Evolutionary conservation across 2,329 filamentous ascomycete species (phyloP).

Genomic region (Neurospora sp.): DNA sequence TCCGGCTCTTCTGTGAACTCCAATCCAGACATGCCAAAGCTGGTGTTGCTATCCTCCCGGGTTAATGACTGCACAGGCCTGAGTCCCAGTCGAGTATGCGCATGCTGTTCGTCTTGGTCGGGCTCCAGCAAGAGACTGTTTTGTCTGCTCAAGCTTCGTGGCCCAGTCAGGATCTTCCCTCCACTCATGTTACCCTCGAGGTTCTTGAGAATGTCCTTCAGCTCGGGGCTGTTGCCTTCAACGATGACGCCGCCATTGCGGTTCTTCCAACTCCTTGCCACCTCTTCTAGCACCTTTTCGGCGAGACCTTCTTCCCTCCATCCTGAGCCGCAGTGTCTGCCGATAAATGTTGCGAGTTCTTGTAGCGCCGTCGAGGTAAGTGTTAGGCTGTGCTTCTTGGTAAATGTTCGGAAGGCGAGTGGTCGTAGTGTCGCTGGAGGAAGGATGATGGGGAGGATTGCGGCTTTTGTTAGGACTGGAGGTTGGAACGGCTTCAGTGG

Average conservation of each 20-base stretch:
- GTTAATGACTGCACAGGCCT: conserved; percentile 34
- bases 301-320: conserved; percentile 94
- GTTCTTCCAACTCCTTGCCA: conserved; percentile 86
- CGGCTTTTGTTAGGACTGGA: conserved; percentile 40
- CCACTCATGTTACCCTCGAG: conserved; percentile 83
- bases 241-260: conserved; percentile 84
- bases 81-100: conserved; percentile 47
- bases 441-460: conserved; percentile 78
- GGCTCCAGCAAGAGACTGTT: conserved; percentile 54
- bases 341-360: conserved; percentile 79
- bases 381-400: conserved; percentile 93
- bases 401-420: conserved; percentile 89
- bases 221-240: conserved; percentile 64
- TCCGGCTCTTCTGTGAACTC: conserved; percentile 45
- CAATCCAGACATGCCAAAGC: conserved; percentile 50
- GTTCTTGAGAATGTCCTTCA: conserved; percentile 75
- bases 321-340: conserved; percentile 86
- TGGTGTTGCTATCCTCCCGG: conserved; percentile 55
- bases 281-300: conserved; percentile 85
- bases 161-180: conserved; percentile 54
- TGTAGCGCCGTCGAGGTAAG: conserved; percentile 80
- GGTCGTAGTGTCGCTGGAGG: conserved; percentile 80
- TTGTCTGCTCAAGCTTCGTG: conserved; percentile 49
- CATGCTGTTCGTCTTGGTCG: conserved; percentile 39
- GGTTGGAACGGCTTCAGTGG: conserved; percentile 58